Evolutionary conservation across 345 rosid species (phyloP).

Genomic region (Melaleuca alternifolia): DNA sequence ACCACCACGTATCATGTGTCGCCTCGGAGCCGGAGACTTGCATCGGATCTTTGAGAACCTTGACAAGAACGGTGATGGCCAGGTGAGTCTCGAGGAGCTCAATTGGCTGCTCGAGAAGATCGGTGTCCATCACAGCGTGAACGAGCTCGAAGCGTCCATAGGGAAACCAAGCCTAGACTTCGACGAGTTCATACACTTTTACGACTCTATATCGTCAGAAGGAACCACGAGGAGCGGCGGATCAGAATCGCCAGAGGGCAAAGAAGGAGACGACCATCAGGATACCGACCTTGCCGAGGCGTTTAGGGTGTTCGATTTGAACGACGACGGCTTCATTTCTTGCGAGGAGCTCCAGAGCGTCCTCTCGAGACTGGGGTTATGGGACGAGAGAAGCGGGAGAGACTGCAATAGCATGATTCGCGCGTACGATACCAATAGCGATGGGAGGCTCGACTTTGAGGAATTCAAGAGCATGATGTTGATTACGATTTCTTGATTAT

Average conservation of each 20-base stretch:
- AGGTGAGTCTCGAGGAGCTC: slow-evolving; percentile 59
- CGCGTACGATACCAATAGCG: slow-evolving; percentile 48
- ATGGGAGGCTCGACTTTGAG: slow-evolving; percentile 66
- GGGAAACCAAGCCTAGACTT: slow-evolving; percentile 50
- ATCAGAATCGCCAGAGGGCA: background rate
- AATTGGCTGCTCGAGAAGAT: slow-evolving; percentile 56
- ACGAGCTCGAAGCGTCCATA: slow-evolving; percentile 45
- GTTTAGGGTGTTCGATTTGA: slow-evolving; percentile 54
- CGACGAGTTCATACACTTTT: slow-evolving; percentile 52
- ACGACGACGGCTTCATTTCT: slow-evolving; percentile 69
- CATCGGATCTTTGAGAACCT: slow-evolving; percentile 48
- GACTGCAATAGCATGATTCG: slow-evolving; percentile 66
- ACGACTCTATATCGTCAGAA: slow-evolving; percentile 19
- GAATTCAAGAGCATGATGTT: slow-evolving; percentile 80
- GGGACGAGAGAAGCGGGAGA: slow-evolving; percentile 39
- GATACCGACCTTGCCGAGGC: slow-evolving; percentile 39
- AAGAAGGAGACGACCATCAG: background rate
- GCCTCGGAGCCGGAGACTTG: slow-evolving; percentile 34
- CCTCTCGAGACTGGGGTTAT: slow-evolving; percentile 52
- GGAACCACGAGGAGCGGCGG: background rate
- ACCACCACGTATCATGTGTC: slow-evolving; percentile 9
- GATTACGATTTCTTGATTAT: slow-evolving; percentile 1
- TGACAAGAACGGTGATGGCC: slow-evolving; percentile 64
- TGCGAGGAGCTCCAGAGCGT: slow-evolving; percentile 61
- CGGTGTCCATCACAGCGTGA: slow-evolving; percentile 15